Evolutionary conservation across 148 eudicot species (phyloP), one percentile per base, ranked within the genome.

Genomic region (Camellia granthamiana): DNA sequence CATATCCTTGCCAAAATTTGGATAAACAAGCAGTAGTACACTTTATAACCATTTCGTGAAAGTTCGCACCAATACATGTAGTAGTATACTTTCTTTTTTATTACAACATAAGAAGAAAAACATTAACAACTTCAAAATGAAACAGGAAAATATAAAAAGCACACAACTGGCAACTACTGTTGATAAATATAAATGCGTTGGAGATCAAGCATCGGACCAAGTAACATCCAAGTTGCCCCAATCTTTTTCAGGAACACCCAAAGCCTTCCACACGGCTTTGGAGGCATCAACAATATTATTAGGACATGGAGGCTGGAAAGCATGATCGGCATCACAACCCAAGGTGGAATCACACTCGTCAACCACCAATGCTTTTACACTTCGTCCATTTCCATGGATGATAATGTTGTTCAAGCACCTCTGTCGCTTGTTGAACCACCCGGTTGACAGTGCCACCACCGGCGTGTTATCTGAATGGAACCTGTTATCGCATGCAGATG

Each of bases 211-310:
- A 49, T 49, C 52, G 52, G 52, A 5, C 52, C 52, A 49, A 7
- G 0, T 4, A 5, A 49, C 52, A 49, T 65, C 83, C 13, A 86
- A 72, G 21, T 84, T 71, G 3, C 85, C 87, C 84, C 85, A 83
- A 46, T 83, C 77, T 30, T 19, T 44, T 15, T 49, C 19, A 12
- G 87, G 80, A 30, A 88, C 84, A 0, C 83, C 84, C 14, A 86
- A 56, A 16, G 86, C 89, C n/a, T 23, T 78, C 90, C 90, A 88
- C 12, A 88, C 89, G 30, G 83, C 86, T 75, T n/a, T 77, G 7
- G 86, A 84, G 6, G 67, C 89, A 75, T 81, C 86, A 74, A 88
- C 87, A 23, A 84, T 72, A 73, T 88, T 88, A 46, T 86, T 63
- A 61, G 55, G 18, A 63, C 79, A 62, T 3, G 79, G 79, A 43